Evolutionary conservation across 2,329 filamentous ascomycete genomes (phyloP).

Genomic region (Aspergillus sojae): DNA sequence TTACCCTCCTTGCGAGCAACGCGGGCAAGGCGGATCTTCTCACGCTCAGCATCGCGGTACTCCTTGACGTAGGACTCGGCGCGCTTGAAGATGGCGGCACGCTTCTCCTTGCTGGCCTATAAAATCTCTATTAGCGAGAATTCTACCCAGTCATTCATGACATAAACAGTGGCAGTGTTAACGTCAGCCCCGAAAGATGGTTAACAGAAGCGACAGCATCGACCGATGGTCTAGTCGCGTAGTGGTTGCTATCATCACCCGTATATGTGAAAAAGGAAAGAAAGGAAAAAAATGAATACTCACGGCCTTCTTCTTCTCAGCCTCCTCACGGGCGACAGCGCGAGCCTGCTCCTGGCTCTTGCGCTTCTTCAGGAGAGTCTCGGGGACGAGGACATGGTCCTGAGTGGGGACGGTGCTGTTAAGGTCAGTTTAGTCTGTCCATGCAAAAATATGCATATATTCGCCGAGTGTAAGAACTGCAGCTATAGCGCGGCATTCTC

Average conservation of each 20-base stretch:
- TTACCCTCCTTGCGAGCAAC: constrained; percentile 88
- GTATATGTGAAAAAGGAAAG: constrained; percentile 23
- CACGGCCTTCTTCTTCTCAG: constrained; percentile 89
- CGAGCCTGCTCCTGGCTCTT: constrained; percentile 99
- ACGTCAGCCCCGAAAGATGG: constrained; percentile 73
- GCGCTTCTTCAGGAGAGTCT: constrained; percentile 99
- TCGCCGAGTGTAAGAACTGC: constrained; percentile 89
- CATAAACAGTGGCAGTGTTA: constrained; percentile 23
- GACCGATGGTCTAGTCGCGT: constrained; percentile 92
- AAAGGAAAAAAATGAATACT: constrained; percentile 45
- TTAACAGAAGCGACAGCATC: constrained; percentile 81
- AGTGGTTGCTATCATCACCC: constrained; percentile 86
- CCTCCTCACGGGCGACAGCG: constrained; percentile 78
- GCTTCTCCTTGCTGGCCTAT: constrained; percentile 98
- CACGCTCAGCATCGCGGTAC: constrained; percentile 96
- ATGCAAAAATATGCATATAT: constrained; percentile 65
- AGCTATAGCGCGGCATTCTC: constrained; percentile 90
- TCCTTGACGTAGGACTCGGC: constrained; percentile 99
- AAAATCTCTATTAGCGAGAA: constrained; percentile 31
- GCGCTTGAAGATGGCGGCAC: constrained; percentile 98
- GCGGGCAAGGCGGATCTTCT: constrained; percentile 93
- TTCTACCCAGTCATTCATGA: constrained; percentile 15
- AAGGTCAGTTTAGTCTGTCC: constrained; percentile 78
- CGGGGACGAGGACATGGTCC: constrained; percentile 94
- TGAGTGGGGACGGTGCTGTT: constrained; percentile 86